Conservation (phyloP, 192 early-diverging fungal genomes). For the Coemansia sp. region DNA sequence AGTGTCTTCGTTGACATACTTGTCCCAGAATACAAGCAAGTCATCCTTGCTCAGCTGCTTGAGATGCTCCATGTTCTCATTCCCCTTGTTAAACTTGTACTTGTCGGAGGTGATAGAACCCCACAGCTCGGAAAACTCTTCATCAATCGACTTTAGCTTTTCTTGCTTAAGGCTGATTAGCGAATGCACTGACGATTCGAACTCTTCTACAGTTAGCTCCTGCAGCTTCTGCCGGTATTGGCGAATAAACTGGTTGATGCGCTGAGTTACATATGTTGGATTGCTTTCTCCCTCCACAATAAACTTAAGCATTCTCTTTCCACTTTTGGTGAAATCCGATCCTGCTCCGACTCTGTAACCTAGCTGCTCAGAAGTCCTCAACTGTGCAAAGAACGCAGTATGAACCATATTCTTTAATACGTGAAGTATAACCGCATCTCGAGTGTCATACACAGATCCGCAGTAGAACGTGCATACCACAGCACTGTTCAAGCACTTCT, state of each 20-base stretch:
- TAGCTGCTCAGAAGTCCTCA: constrained; percentile 86
- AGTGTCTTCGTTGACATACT: constrained; percentile 33
- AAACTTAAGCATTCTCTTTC: constrained; percentile 56
- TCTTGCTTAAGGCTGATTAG: constrained; percentile 62
- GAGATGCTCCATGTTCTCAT: constrained; percentile 10
- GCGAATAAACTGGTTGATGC: constrained; percentile 78
- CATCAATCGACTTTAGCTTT: constrained; percentile 66
- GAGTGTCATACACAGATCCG: constrained; percentile 61
- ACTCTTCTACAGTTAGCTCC: constrained; percentile 60
- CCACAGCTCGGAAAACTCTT: constrained; percentile 69
- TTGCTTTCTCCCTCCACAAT: constrained; percentile 80
- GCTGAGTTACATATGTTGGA: constrained; percentile 71
- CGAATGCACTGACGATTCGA: constrained; percentile 60
- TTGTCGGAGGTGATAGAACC: constrained; percentile 58
- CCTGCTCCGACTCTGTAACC: constrained; percentile 53
- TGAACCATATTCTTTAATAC: constrained; percentile 72
- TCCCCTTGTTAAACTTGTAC: constrained; percentile 72
- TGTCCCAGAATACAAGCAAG: constrained; percentile 39
- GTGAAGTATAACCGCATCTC: constrained; percentile 57
- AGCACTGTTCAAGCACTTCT: constrained; percentile 77
- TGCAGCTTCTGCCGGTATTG: constrained; percentile 44
- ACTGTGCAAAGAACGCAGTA: constrained; percentile 82
- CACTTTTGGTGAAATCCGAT: background rate
- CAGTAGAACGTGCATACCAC: constrained; percentile 75
- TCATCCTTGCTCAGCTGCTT: constrained; percentile 20